These are phyloP conservation scores for Ricinus communis DNA, from an alignment of 345 rosid species.

Conservation along the genomic window DNA sequence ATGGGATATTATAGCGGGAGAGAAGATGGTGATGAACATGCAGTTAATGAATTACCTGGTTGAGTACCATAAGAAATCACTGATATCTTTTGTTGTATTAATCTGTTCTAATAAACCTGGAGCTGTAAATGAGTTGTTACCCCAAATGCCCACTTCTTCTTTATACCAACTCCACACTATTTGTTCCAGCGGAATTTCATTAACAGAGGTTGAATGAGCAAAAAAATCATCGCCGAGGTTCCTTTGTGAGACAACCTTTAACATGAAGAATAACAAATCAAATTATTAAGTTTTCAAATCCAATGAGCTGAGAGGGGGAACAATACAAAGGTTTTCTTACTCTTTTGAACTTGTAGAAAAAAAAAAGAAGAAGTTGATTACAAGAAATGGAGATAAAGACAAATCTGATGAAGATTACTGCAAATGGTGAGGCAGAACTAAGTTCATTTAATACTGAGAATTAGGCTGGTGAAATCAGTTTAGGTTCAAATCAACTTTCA, in stretches of 20 bases:
- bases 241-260: conserved; percentile 58
- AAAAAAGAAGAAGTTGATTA: neutral
- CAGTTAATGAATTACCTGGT: conserved; percentile 35
- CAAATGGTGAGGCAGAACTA: too few relatives aligned
- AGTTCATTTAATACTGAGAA: too few relatives aligned
- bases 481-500: too few relatives aligned
- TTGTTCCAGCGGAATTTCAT: conserved; percentile 22
- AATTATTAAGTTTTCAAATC: neutral
- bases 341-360: neutral
- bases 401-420: too few relatives aligned
- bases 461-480: too few relatives aligned
- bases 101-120: conserved; percentile 55
- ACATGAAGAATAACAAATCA: conserved; percentile 8
- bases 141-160: conserved; percentile 52
- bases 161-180: conserved; percentile 54
- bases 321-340: neutral
- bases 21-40: neutral
- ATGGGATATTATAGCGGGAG: neutral
- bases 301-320: neutral
- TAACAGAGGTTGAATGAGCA: conserved; percentile 19
- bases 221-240: conserved; percentile 35
- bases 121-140: conserved; percentile 45
- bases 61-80: conserved; percentile 65
- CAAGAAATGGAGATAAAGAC: too few relatives aligned
- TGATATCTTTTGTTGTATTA: conserved; percentile 53